phyloP scores from a whole-genome alignment of 2,329 filamentous ascomycete species.

The Fusarium sp. region DNA sequence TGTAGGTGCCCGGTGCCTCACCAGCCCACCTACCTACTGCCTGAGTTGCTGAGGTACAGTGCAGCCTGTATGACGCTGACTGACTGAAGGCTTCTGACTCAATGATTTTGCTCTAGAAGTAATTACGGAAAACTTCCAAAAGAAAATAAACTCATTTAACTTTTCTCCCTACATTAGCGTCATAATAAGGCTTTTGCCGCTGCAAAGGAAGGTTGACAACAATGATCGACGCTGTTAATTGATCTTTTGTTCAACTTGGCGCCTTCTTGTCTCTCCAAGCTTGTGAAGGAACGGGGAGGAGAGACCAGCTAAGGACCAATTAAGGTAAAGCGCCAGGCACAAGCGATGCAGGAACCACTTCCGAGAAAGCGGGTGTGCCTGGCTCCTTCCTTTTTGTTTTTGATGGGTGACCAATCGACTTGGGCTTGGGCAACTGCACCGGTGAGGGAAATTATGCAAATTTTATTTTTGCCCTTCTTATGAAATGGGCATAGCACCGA shows the following conservation, averaged over 20 bases:
- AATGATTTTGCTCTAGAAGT: neutral
- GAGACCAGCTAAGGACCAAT: constrained; percentile 4
- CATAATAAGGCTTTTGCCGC: constrained; percentile 5
- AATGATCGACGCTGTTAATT: constrained; percentile 17
- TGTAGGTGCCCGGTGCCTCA: neutral
- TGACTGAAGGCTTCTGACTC: neutral
- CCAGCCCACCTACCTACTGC: neutral
- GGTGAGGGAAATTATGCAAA: constrained; percentile 48
- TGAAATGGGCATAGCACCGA: constrained; percentile 11
- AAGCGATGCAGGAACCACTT: constrained; percentile 43
- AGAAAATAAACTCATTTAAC: constrained; percentile 28
- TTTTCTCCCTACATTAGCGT: constrained; percentile 36
- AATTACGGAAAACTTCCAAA: constrained; percentile 13
- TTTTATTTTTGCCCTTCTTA: constrained; percentile 41
- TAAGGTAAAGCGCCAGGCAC: constrained; percentile 42
- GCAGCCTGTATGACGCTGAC: neutral
- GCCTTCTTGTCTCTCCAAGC: neutral
- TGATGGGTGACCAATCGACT: constrained; percentile 4
- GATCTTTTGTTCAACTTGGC: constrained; percentile 13
- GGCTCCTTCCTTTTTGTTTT: constrained; percentile 2
- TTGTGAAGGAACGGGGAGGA: neutral
- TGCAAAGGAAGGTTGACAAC: constrained; percentile 5
- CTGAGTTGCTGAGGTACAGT: neutral
- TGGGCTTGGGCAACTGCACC: neutral
- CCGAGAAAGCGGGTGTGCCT: constrained; percentile 34